Base-by-base conservation (phyloP, 1,284 basidiomycete species). In the Exobasidium rhododendri region DNA sequence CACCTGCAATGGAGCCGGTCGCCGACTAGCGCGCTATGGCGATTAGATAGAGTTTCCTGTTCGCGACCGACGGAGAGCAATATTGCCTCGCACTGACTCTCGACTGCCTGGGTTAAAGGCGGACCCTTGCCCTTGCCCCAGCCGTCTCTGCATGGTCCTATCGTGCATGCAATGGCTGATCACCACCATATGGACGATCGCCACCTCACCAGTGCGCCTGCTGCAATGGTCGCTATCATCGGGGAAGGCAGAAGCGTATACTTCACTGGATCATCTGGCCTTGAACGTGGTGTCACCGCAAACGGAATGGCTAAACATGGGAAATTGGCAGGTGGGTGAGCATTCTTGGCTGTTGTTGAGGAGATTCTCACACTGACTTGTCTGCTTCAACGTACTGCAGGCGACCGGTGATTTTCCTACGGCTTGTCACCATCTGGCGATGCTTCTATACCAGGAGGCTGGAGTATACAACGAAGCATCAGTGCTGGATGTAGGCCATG, bases 401-500 rank as follows among this genome's bases (percentile, higher is more conserved):
- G 35, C 7, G 17, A 40, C 35, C 17, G 47, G 28, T 50, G 47
- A 65, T 40, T 67, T 71, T 11, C 62, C 66, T 11, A 60, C 62
- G 30, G 67, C 72, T 10, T 64, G 70, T 46, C 51, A 65, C 60
- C 67, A 65, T 14, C 69, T 78, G 11, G 73, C 74, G 0, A 44
- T 63, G 29, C 45, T 56, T 58, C 58, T 77, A 31, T 69, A 74
- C 45, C 35, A 58, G 1, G 69, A 68, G 6, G 67, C 68, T 1
- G 59, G 54, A 1, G 44, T 75, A 11, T 56, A 58, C n/a, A 31
- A 28, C 5, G 62, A 60, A 2, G 58, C 64, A 29, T 65, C 59
- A 1, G 60, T 79, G 24, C 59, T 78, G 40, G 77, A 79, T 54
- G 72, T 79, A 1, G 77, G 77, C 13, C 71, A 73, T 51, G 77